Evolutionary conservation across 768 basidiomycete species (phyloP), one percentile per base, ranked within the genome.

Genomic region (Pleurotus sapidus): DNA sequence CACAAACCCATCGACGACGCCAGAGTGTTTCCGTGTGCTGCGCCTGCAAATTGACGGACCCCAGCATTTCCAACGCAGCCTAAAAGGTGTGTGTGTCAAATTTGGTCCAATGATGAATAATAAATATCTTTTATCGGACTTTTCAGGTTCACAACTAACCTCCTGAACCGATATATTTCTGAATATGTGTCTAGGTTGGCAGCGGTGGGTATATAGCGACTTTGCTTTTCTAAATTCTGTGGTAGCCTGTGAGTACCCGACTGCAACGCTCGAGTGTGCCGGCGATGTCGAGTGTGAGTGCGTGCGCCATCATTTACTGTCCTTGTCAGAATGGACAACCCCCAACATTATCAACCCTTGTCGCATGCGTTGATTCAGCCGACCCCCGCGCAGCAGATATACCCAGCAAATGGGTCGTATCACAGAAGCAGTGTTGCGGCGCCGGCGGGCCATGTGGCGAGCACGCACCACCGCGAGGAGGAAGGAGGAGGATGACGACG

Each of bases 261-360:
- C 37, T n/a, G 30, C 25, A 18, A 30, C 7, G 42, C 42, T 45
- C 9, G 42, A 9, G 20, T 25, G 18, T 27, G 30, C 30, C 9
- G 49, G 24, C 14, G n/a, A 34, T 34, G 27, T 34, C 49, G 27
- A 34, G 51, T 40, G 23, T 24, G 51, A 53, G 23, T 23, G 40
- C 40, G 51, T 54, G 57, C 47, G 34, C 50, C 49, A 39, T 17
- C 40, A 39, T 39, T 11, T 53, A 39, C 24, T 3, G 17, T 12
- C 15, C 25, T 24, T 17, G 51, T 18, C 39, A 42, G 15, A 20
- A 83, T 83, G 81, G 79, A 89, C 72, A 88, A 88, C 68, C 87
- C 87, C 56, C 88, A 90, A 68, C 87, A 87, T 60, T 89, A 91
- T 73, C 88, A 89, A 60, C 87, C 89, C 24, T 79, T 91, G 63